Percentiles rank a stretch among this genome's conserved stretches.
These are phyloP conservation scores for Phytopythium litorale DNA, from an alignment of 352 stramenopile genomes.

Conservation along the genomic window DNA sequence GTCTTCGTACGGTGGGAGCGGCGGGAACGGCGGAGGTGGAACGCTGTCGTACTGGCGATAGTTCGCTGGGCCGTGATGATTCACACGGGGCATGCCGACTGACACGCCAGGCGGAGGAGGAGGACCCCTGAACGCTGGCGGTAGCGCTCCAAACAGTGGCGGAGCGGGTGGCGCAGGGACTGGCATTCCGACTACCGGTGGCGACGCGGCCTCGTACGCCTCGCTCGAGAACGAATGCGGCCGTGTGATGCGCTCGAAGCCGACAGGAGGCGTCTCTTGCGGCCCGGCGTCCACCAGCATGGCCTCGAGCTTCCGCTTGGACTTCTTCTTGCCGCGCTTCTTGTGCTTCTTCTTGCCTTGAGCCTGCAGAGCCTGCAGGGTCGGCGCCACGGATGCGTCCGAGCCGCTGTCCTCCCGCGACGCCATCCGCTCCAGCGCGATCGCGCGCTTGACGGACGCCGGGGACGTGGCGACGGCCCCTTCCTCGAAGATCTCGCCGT, in stretches of 20 bases:
- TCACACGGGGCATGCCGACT: not conserved
- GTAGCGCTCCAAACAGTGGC: conserved; percentile 1
- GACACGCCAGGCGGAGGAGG: conserved; percentile 6
- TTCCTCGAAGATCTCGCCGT: conserved; percentile 78
- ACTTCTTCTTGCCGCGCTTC: conserved; percentile 74
- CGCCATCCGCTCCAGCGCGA: conserved; percentile 26
- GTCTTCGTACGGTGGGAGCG: conserved; percentile 26
- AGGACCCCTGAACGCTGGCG: conserved; percentile 4
- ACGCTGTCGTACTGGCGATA: not conserved
- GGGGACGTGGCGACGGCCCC: conserved; percentile 28
- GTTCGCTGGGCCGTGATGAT: not conserved
- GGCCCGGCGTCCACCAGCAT: conserved; percentile 26
- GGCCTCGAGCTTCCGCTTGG: conserved; percentile 65
- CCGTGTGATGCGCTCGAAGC: conserved; percentile 34
- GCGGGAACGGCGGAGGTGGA: not conserved
- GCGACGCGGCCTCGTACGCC: not conserved
- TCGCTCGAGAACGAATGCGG: conserved; percentile 19
- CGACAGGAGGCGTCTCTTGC: conserved; percentile 6
- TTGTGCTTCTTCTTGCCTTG: conserved; percentile 54
- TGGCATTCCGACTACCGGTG: not conserved
- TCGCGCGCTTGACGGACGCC: conserved; percentile 33
- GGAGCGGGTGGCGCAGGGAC: not conserved
- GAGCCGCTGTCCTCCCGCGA: conserved; percentile 10
- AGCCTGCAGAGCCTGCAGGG: not conserved
- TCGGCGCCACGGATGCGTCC: not conserved